Conservation (phyloP, 148 eudicot genomes). For the Bassia scoparia region DNA sequence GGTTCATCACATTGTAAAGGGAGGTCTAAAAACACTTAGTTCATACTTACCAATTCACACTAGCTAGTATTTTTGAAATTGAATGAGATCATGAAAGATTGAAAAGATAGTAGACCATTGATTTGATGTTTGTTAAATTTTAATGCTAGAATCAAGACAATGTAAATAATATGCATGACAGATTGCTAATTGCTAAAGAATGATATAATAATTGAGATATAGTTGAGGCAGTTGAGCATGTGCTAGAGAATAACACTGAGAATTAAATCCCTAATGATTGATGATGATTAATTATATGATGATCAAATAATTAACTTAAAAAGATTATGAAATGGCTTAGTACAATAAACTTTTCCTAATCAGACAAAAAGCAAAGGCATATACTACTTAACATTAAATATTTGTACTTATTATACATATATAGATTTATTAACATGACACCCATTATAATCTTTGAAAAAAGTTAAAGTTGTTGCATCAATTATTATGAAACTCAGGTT, state of each 20-base stretch:
- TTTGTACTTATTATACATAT: not conserved
- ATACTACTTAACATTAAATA: not conserved
- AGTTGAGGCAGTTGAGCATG: constrained; percentile 13
- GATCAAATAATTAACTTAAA: not conserved
- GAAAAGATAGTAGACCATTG: no score
- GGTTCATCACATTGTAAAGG: no score
- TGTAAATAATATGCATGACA: constrained; percentile 3
- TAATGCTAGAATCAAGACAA: not conserved
- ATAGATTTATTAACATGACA: constrained; percentile 1
- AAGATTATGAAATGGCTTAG: not conserved
- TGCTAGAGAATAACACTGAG: constrained; percentile 7
- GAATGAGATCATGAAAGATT: no score
- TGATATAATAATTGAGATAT: not conserved
- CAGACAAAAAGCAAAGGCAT: constrained; percentile 11
- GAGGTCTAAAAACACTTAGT: no score
- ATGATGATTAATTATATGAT: no score
- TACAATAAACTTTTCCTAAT: not conserved
- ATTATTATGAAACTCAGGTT: not conserved
- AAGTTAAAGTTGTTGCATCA: not conserved
- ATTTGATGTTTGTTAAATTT: not conserved
- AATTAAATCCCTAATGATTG: constrained; percentile 12
- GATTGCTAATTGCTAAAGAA: not conserved
- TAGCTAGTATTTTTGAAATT: no score
- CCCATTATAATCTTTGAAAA: not conserved
- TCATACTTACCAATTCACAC: no score